Base-by-base conservation (phyloP, 1,284 basidiomycete species). In the Melampsora occidentalis region DNA sequence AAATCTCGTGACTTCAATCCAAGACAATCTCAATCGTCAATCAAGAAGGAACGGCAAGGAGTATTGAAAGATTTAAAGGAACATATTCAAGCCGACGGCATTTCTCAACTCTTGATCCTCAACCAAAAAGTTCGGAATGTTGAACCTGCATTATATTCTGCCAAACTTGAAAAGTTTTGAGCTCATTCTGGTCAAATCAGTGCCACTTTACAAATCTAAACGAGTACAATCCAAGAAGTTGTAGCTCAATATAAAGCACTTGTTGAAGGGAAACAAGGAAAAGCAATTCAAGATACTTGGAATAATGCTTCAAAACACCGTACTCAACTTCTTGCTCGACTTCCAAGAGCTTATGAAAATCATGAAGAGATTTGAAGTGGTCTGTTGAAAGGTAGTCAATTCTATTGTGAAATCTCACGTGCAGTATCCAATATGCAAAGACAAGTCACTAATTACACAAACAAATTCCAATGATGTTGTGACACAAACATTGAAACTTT, bases 41-140 rank as follows among this genome's bases (percentile, higher is more conserved):
- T 97, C 79, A 87, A 90, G 61, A 88, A 89, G 76, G 95, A 98
- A 83, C 86, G 96, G 51, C 88, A 87, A 25, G 92, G 94, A 78
- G 90, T 94, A 0, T 85, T 99, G 65, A 93, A 92, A 82, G 94
- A 98, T 82, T 86, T 99, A 66, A 98, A 98, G 83, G 93, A 97
- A 65, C 94, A 93, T 92, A 89, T 98, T 64, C 97, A 97, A 87
- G 87, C 87, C 39, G 97, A 99, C 84, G 97, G 99, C 81, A 96
- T 99, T 10, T 98, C 95, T 0, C 94, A 97, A 82, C 86, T 97
- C 0, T 87, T 99, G 0, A 88, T 99, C 1, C 88, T 98, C 70
- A 97, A 97, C 82, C 89, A 93, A 18, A 90, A 94, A 20, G 78
- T 73, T 9, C 87, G 89, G 33, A 89, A 89, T 51, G 90, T 92